Base-by-base conservation (phyloP, 345 rosid species). In the Salix arbutifolia region DNA sequence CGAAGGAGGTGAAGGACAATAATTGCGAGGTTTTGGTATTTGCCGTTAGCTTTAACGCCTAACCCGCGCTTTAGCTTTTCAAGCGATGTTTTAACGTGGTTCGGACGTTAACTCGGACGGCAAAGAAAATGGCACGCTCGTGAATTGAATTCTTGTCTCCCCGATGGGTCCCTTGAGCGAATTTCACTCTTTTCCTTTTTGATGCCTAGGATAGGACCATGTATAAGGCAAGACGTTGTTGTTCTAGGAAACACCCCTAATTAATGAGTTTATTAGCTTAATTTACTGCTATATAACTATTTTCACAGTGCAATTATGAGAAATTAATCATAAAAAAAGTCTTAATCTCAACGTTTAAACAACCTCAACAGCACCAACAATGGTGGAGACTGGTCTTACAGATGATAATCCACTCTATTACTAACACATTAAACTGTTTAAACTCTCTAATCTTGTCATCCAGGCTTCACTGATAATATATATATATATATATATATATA, bases 41-140 rank as follows among this genome's bases (percentile, higher is more conserved):
- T 77, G 60, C 71, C 74, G 86, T 83, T 74, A 44, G 77, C 40
- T 74, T 81, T 72, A 56, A 80, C 83, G 79, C 76, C 40, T 18
- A 46, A 56, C 69, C 70, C 74, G 52, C 33, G 76, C 64, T 71
- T 46, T 37, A 13, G 19, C 38, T 58, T 13, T 65, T 21, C 31
- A 60, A 18, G 31, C 42, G 21, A 37, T 33, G 3, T 13, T 66
- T 18, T 8, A 21, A 40, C 67, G 21, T 56, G 74, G 58, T 35
- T 12, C 16, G 13, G 37, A 74, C 74, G 80, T 83, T 77, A 42
- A 50, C 61, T 65, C 50, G 75, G 73, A 86, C 82, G 83, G 78
- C 46, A 31, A 44, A 46, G 56, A 67, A 70, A 33, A 46, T 67
- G 67, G 60, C 61, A 60, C 71, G 69, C 72, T 66, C 74, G 78